These are phyloP conservation scores for Gryganskiella cystojenkinii DNA, from an alignment of 192 early-diverging fungal species.

Conservation along the genomic window DNA sequence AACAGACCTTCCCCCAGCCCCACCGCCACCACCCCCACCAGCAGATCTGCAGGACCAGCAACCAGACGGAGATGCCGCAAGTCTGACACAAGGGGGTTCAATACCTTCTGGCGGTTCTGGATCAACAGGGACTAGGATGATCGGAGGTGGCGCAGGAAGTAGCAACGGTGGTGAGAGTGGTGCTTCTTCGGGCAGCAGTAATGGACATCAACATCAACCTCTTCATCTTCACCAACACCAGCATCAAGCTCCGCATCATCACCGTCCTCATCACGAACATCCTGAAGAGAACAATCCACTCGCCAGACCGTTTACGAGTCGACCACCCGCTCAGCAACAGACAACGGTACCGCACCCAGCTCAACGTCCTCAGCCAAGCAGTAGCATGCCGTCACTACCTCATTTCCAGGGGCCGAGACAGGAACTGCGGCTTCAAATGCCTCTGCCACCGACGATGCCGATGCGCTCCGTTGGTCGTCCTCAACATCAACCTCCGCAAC, in stretches of 20 bases:
- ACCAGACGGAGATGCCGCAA: constrained; percentile 11
- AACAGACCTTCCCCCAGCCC: constrained; percentile 37
- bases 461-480: constrained; percentile 3
- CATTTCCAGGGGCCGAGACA: background rate
- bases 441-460: background rate
- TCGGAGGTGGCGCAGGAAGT: constrained; percentile 32
- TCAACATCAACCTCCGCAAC: constrained; percentile 13
- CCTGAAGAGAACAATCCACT: constrained; percentile 2
- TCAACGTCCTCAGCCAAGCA: background rate
- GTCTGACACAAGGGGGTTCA: constrained; percentile 33
- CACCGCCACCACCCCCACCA: constrained; percentile 40
- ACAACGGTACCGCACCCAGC: background rate
- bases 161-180: background rate
- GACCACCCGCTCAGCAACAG: constrained; percentile 1
- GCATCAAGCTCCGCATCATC: background rate
- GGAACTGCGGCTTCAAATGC: background rate
- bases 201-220: constrained; percentile 9
- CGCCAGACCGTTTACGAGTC: constrained; percentile 1
- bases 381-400: background rate
- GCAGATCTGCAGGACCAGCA: constrained; percentile 48
- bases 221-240: constrained; percentile 4
- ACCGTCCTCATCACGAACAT: constrained; percentile 20
- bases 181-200: constrained; percentile 1
- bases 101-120: constrained; percentile 34
- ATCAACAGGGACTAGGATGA: constrained; percentile 32